Percentiles rank a stretch among this genome's conserved stretches.
Evolutionary conservation across 805 yeast genomes (phyloP).

Genomic region (Saturnispora sanitii): DNA sequence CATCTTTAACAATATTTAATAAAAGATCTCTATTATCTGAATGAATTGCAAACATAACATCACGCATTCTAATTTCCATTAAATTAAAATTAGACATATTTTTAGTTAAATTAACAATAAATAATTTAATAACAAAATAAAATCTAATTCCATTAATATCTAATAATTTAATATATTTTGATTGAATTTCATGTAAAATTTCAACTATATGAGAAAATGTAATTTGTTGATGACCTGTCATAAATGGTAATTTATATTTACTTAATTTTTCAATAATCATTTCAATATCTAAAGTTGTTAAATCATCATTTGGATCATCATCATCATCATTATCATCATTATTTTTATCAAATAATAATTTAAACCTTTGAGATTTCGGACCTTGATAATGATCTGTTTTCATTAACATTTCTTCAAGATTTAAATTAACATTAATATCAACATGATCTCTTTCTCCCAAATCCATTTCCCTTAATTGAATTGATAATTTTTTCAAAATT

Average conservation of each 20-base stretch:
- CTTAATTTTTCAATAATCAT: conserved; percentile 51
- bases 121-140: conserved; percentile 60
- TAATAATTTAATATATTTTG: conserved; percentile 32
- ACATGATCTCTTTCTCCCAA: conserved; percentile 21
- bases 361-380: neutral
- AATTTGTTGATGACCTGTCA: conserved; percentile 87
- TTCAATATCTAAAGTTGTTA: conserved; percentile 24
- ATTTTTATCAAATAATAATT: neutral
- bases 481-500: conserved; percentile 45
- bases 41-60: conserved; percentile 80
- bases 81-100: conserved; percentile 9
- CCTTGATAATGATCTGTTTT: neutral
- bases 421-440: conserved; percentile 20
- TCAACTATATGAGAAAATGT: conserved; percentile 64
- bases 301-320: conserved; percentile 11
- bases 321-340: conserved; percentile 15
- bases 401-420: conserved; percentile 1
- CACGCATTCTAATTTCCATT: conserved; percentile 58
- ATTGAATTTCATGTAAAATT: conserved; percentile 47
- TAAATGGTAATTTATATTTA: conserved; percentile 59
- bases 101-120: conserved; percentile 34
- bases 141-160: conserved; percentile 66
- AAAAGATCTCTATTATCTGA: conserved; percentile 68
- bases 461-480: conserved; percentile 45
- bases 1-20: conserved; percentile 38